Base-by-base conservation (phyloP, 768 basidiomycete species). In the Kwoniella europaea region DNA sequence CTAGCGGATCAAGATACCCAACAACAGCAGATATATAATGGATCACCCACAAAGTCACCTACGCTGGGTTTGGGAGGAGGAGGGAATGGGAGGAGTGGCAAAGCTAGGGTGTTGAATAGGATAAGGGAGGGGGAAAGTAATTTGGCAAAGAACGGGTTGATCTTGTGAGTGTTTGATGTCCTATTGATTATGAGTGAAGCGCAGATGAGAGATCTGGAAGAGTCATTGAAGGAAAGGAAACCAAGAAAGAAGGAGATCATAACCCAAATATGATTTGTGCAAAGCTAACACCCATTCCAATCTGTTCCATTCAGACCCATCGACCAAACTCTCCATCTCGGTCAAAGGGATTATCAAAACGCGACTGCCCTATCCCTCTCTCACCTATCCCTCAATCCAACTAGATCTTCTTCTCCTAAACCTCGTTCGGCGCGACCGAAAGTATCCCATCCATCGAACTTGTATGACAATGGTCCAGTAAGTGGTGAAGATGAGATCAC, bases 261-360 rank as follows among this genome's bases (percentile, higher is more conserved):
- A 35, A 35, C 6, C 35, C 3, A 35, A 35, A 35, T 6, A 35
- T 35, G 6, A 35, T 7, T 35, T 6, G 35, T 35, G 35, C 35
- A 35, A 5, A 35, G 57, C 57, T 59, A n/a, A 59, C 29, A 4
- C 16, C 16, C 35, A 35, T 35, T 35, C 35, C 35, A 35, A 41
- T n/a, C 41, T 16, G 18, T 27, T n/a, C 16, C 5, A 7, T 27
- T 10, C 35, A 79, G 78, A 66, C 78, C 76, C 2, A 68, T 77
- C 52, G 65, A 68, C n/a, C 66, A 77, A 24, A 73, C 72, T 10
- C 24, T 76, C 18, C 70, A 73, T 18, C 70, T 79, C 15, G 71
- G 67, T 29, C 46, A 75, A 7, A 62, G 79, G 42, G 79, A 80
- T 43, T 77, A 71, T 52, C 74, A 76, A 54, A 73, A 73, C 43